Base-by-base conservation (phyloP, 805 yeast species). In the Zygosaccharomyces siamensis region DNA sequence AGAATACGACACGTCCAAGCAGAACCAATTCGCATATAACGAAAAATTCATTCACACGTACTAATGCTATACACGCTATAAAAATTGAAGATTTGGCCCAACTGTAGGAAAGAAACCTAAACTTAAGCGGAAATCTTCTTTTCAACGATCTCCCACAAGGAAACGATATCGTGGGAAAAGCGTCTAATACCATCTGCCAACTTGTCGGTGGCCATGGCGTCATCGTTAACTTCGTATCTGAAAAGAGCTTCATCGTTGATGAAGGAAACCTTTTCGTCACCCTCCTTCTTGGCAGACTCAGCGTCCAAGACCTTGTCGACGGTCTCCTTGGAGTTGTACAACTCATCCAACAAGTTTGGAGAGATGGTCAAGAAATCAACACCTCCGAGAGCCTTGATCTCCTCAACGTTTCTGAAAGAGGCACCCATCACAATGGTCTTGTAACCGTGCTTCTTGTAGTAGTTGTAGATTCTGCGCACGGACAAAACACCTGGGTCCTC, bases 401-500 rank as follows among this genome's bases (percentile, higher is more conserved):
- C 99, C 61, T 89, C 96, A 55, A 76, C 72, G 79, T 90, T 93
- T 83, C 99, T 92, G 89, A 93, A 92, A 52, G 98, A 92, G 52
- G 99, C 99, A 74, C 99, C 99, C 99, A 93, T 93, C 68, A 93
- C 98, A 69, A 93, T 90, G 71, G 99, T 93, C 65, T 92, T 80
- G 83, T 93, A 93, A 62, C 84, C 92, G 73, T 72, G 88, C 77
- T 92, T 92, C 84, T 93, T 93, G 86, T 93, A 93, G 83, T 93
- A 93, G 86, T 90, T 86, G 87, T 71, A 93, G 72, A 93, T 93
- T 54, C 68, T 70, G 73, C 83, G 84, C 63, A 93, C 99, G 38
- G 97, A 88, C 45, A 76, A 45, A 54, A 93, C 98, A 85, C 99
- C 99, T 60, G 99, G 99, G 74, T 93, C 98, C 42, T 61, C 63